Evolutionary conservation across 345 rosid species (phyloP).

Genomic region (Linum trigynum): DNA sequence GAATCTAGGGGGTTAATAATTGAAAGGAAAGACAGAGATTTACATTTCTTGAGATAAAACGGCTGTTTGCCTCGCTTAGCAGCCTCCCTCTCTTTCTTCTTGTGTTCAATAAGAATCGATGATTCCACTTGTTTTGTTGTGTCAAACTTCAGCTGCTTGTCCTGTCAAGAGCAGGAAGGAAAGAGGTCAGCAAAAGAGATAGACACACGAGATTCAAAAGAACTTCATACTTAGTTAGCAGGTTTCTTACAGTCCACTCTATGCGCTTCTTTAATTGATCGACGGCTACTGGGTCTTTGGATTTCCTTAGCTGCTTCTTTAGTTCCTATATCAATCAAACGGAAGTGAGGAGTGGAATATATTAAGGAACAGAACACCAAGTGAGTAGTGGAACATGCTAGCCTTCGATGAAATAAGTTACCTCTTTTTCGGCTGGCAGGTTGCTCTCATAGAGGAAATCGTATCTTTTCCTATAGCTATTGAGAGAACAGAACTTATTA

Average conservation of each 20-base stretch:
- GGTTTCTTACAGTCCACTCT: slow-evolving; percentile 38
- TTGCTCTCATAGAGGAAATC: slow-evolving; percentile 53
- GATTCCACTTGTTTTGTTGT: slow-evolving; percentile 48
- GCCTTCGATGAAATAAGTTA: slow-evolving; percentile 11
- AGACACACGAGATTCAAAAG: background rate
- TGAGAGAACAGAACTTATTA: slow-evolving; percentile 4
- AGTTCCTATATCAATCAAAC: slow-evolving; percentile 22
- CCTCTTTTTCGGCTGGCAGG: slow-evolving; percentile 62
- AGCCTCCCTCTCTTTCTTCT: slow-evolving; percentile 81
- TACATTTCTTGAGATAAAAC: slow-evolving; percentile 81
- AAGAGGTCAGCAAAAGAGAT: background rate
- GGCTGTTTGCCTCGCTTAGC: slow-evolving; percentile 76
- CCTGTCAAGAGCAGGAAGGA: slow-evolving; percentile 32
- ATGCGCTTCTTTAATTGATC: slow-evolving; percentile 27
- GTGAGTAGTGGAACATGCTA: no score
- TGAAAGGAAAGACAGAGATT: background rate
- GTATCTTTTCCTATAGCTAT: slow-evolving; percentile 70
- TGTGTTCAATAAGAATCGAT: slow-evolving; percentile 61
- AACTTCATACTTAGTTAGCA: background rate
- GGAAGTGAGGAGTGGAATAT: background rate
- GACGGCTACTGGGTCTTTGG: slow-evolving; percentile 23
- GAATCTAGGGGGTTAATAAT: background rate
- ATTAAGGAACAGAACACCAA: background rate
- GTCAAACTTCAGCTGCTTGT: slow-evolving; percentile 59
- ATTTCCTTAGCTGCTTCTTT: slow-evolving; percentile 38